phyloP scores from a whole-genome alignment of 1,284 basidiomycete species.

The Heterobasidion parviporum region DNA sequence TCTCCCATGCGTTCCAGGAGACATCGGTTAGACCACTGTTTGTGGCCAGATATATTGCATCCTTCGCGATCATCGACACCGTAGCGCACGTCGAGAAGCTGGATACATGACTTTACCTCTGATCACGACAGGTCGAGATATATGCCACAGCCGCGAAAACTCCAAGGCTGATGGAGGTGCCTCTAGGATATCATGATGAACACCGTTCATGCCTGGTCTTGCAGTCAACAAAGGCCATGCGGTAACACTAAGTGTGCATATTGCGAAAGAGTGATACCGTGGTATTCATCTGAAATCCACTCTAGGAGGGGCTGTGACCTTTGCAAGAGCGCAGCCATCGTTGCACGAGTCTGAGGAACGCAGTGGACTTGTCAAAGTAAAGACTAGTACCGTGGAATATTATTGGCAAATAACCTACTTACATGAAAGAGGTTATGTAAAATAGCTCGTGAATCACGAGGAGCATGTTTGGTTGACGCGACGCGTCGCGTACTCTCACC shows the following conservation, averaged over 20 bases:
- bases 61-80: not conserved
- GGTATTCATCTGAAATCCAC: constrained; percentile 49
- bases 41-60: not conserved
- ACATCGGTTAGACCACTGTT: constrained; percentile 57
- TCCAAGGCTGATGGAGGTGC: constrained; percentile 61
- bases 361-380: no score
- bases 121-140: constrained; percentile 75
- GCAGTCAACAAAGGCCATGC: not conserved
- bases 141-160: constrained; percentile 64
- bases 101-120: constrained; percentile 37
- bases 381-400: no score
- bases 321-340: no score
- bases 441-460: no score
- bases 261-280: constrained; percentile 26
- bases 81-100: not conserved
- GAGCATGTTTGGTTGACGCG: not conserved
- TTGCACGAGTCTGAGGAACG: no score
- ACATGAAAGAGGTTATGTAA: no score
- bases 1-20: constrained; percentile 48
- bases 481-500: constrained; percentile 2
- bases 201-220: constrained; percentile 56
- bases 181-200: constrained; percentile 43
- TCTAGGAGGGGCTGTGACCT: not conserved
- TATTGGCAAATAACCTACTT: no score
- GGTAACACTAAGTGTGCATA: not conserved